Conservation (phyloP, 441 rosid species). For the Arabidopsis hybrid region DNA sequence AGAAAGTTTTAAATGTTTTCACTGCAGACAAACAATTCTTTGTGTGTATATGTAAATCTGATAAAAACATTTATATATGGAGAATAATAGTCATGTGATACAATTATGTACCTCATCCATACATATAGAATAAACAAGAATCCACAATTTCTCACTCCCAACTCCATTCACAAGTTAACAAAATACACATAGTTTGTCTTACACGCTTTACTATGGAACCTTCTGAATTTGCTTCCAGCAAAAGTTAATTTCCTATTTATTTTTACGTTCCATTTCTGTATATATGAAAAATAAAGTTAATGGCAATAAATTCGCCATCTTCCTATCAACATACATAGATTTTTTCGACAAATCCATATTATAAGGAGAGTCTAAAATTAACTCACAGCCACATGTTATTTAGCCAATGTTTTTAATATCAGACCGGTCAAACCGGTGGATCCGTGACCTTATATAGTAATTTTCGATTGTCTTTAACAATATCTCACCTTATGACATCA, state of each 20-base stretch:
- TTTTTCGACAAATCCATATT: conserved; percentile 27
- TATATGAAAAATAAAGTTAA: not conserved
- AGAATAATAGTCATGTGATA: not conserved
- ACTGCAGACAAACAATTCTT: not conserved
- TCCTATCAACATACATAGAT: conserved; percentile 34
- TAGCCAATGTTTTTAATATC: conserved; percentile 29
- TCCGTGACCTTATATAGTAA: conserved; percentile 35
- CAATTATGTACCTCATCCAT: not conserved
- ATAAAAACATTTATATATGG: not conserved
- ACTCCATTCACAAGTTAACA: conserved; percentile 29
- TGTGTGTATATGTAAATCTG: not conserved
- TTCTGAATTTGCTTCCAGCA: not conserved
- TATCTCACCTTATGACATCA: conserved; percentile 34
- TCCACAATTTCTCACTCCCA: conserved; percentile 24
- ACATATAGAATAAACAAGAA: not conserved
- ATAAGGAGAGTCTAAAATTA: conserved; percentile 18
- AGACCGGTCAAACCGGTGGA: conserved; percentile 40
- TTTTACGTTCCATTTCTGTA: conserved; percentile 8
- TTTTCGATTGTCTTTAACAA: conserved; percentile 18
- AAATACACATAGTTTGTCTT: conserved; percentile 20
- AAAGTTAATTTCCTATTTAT: not conserved
- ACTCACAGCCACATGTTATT: conserved; percentile 35
- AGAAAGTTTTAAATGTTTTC: not conserved
- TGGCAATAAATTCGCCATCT: conserved; percentile 32
- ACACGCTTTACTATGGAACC: conserved; percentile 22